phyloP scores from a whole-genome alignment of 2,329 filamentous ascomycete genomes.

The Hypoxylon sp. region DNA sequence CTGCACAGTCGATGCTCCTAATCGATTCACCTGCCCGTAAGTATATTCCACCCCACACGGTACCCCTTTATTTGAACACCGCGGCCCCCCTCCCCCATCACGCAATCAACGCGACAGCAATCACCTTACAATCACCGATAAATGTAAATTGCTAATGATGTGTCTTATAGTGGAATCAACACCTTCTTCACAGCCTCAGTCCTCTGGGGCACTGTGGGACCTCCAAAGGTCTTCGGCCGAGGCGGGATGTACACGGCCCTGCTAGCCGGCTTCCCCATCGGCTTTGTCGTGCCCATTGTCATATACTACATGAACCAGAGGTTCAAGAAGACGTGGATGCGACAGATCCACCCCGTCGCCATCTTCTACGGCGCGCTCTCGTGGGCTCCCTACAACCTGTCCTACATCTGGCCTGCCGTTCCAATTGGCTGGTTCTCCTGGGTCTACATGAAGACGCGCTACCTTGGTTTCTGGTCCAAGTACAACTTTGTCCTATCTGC shows the following conservation, averaged over 20 bases:
- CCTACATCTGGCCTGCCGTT: constrained; percentile 57
- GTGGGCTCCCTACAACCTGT: constrained; percentile 53
- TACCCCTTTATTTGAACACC: too few relatives aligned
- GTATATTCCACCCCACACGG: too few relatives aligned
- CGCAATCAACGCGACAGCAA: too few relatives aligned
- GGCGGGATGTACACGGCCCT: constrained; percentile 49
- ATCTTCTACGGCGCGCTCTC: constrained; percentile 40
- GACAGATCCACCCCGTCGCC: constrained; percentile 43
- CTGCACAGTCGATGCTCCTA: constrained; percentile 57
- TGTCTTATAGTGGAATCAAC: constrained; percentile 51
- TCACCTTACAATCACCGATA: too few relatives aligned
- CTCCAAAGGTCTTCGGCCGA: constrained; percentile 49
- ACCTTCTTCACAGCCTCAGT: constrained; percentile 64
- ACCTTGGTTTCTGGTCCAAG: constrained; percentile 42
- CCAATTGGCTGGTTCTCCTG: constrained; percentile 57
- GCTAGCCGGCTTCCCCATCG: constrained; percentile 48
- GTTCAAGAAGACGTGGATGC: constrained; percentile 37
- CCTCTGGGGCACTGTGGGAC: constrained; percentile 53
- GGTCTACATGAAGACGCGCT: constrained; percentile 48
- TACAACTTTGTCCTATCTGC: constrained; percentile 44
- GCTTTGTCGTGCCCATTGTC: constrained; percentile 44
- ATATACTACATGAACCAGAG: constrained; percentile 45
- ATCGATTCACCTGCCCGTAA: constrained; percentile 59
- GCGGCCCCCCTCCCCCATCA: too few relatives aligned
- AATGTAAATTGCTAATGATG: constrained; percentile 4